phyloP scores from a whole-genome alignment of 768 basidiomycete species.

The Tylopilus sp. region DNA sequence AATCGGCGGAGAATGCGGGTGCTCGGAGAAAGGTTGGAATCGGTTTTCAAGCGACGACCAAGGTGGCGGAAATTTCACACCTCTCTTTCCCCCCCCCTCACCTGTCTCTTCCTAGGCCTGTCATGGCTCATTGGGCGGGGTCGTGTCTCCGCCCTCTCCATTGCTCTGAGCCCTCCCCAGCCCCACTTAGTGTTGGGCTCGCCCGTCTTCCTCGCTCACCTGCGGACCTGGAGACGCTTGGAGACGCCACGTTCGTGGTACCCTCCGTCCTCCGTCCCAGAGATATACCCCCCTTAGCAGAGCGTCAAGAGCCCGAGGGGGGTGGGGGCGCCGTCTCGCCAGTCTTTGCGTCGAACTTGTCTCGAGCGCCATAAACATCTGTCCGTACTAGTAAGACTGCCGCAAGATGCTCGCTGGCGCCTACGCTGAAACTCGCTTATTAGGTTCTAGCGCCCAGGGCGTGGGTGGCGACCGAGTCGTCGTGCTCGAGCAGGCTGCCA shows the following conservation, averaged over 20 bases:
- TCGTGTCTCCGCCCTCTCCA: background rate
- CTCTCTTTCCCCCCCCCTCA: background rate
- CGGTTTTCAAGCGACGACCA: background rate
- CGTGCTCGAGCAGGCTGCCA: no score
- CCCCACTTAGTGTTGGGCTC: background rate
- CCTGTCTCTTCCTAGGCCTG: background rate
- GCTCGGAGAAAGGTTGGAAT: background rate
- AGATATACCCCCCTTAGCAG: background rate
- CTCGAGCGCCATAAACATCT: background rate
- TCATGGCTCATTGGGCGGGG: background rate
- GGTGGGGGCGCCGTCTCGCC: background rate
- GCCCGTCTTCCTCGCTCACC: background rate
- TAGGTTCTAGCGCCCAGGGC: background rate
- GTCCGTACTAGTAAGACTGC: background rate
- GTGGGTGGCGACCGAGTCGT: background rate
- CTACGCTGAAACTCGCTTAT: background rate
- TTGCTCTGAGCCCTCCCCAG: background rate
- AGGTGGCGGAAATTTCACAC: background rate
- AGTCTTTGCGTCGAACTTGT: background rate
- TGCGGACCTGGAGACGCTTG: background rate
- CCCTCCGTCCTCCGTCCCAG: background rate
- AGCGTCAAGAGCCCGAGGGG: background rate
- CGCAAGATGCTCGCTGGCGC: background rate
- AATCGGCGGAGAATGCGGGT: constrained; percentile 3
- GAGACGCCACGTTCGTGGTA: background rate